A percentile compares a stretch with the other conserved stretches of the same genome.
Conservation (phyloP, 1,284 basidiomycete genomes). For the Fomitopsis betulina region DNA sequence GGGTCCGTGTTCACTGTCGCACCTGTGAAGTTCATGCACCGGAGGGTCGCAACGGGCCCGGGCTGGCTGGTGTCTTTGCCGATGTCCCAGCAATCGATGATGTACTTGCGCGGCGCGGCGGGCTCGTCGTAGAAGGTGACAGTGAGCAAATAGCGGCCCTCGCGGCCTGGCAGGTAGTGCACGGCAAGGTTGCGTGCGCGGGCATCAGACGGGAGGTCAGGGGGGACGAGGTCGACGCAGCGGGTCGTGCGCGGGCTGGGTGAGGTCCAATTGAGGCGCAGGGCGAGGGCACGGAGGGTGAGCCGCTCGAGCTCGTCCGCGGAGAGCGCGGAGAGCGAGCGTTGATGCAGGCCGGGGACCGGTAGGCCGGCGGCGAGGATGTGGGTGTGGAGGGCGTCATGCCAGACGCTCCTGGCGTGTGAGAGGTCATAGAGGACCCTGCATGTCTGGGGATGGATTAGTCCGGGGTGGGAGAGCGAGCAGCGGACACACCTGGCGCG, state of each 20-base stretch:
- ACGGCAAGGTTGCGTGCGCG: conserved; percentile 34
- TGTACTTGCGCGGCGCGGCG: conserved; percentile 23
- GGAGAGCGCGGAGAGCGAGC: conserved; percentile 29
- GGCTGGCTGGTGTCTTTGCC: background rate
- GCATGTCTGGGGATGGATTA: conserved; percentile 38
- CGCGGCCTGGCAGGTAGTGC: conserved; percentile 38
- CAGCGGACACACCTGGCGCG: conserved; percentile 11
- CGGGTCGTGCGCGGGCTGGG: conserved; percentile 31
- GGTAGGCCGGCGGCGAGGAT: conserved; percentile 43
- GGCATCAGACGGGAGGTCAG: conserved; percentile 16
- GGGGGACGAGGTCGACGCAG: conserved; percentile 22
- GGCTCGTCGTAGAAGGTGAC: conserved; percentile 29
- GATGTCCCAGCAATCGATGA: conserved; percentile 52
- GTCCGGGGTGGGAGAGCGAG: background rate
- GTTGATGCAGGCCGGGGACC: conserved; percentile 32
- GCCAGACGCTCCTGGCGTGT: conserved; percentile 46
- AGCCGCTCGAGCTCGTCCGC: conserved; percentile 39
- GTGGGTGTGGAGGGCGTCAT: conserved; percentile 36
- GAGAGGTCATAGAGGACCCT: conserved; percentile 38
- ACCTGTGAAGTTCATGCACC: conserved; percentile 11
- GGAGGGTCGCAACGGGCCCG: conserved; percentile 12
- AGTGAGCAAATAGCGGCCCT: conserved; percentile 40
- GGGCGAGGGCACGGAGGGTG: conserved; percentile 32
- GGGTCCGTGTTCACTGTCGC: conserved; percentile 17
- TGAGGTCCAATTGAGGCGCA: conserved; percentile 45